phyloP scores from a whole-genome alignment of 1,284 basidiomycete species.

The Xerocomus nothofagi region DNA sequence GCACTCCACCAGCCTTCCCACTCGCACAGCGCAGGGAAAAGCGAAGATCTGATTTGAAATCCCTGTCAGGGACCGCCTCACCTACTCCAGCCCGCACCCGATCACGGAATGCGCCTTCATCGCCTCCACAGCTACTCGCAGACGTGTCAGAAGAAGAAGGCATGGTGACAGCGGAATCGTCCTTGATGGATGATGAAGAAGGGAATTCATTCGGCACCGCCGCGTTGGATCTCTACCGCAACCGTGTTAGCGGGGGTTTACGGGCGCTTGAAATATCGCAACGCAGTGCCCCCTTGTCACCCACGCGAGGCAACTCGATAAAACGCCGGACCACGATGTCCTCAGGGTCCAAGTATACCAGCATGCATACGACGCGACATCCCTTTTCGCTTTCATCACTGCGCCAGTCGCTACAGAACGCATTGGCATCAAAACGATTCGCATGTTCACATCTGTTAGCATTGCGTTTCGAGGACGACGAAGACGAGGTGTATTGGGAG shows the following conservation, averaged over 20 bases:
- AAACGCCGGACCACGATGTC: slow-evolving; percentile 38
- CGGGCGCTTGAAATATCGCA: slow-evolving; percentile 43
- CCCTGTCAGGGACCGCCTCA: slow-evolving; percentile 40
- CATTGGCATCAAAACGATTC: slow-evolving; percentile 68
- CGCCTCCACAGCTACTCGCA: slow-evolving; percentile 30
- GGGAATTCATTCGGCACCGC: slow-evolving; percentile 53
- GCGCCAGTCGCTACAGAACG: slow-evolving; percentile 56
- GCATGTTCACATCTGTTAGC: slow-evolving; percentile 75
- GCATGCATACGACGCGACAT: slow-evolving; percentile 58
- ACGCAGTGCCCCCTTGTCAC: slow-evolving; percentile 25
- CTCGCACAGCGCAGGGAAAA: slow-evolving; percentile 48
- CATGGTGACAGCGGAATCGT: slow-evolving; percentile 28
- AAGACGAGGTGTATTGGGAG: slow-evolving; percentile 76
- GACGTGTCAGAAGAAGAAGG: slow-evolving; percentile 45
- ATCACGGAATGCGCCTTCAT: slow-evolving; percentile 19
- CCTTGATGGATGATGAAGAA: slow-evolving; percentile 18
- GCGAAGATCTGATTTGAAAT: slow-evolving; percentile 53
- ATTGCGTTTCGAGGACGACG: slow-evolving; percentile 62
- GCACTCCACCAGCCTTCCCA: slow-evolving; percentile 43
- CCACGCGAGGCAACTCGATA: slow-evolving; percentile 22
- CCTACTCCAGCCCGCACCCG: slow-evolving; percentile 26
- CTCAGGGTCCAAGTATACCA: slow-evolving; percentile 56
- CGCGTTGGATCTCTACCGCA: slow-evolving; percentile 58
- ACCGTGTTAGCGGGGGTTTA: slow-evolving; percentile 50
- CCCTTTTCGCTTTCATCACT: slow-evolving; percentile 65